Evolutionary conservation across 306 rosid genomes (phyloP).

Genomic region (Lathyrus sativus): DNA sequence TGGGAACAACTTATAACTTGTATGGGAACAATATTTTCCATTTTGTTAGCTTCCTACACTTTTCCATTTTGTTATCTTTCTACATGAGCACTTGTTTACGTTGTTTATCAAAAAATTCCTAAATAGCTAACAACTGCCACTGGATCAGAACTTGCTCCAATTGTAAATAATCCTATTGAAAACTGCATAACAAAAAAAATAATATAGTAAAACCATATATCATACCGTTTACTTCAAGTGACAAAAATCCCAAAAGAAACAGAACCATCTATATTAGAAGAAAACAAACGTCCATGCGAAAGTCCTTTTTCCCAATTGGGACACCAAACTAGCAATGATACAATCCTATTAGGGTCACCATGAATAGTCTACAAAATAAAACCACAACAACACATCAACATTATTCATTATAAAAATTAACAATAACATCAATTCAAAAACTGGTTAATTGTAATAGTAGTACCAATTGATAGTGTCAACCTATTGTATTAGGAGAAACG

Average conservation of each 20-base stretch:
- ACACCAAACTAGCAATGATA: constrained; percentile 85
- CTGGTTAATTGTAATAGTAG: not conserved
- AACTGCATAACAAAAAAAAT: not conserved
- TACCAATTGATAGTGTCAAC: constrained; percentile 91
- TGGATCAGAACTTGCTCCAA: not conserved
- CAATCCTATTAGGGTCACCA: constrained; percentile 68
- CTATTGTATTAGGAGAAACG: constrained; percentile 90
- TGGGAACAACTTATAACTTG: too few relatives aligned
- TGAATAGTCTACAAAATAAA: constrained; percentile 60
- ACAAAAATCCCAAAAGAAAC: constrained; percentile 88
- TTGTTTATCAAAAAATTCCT: not conserved
- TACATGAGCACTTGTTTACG: not conserved
- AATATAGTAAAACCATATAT: not conserved
- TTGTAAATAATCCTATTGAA: not conserved
- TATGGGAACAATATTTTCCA: too few relatives aligned
- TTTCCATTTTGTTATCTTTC: not conserved
- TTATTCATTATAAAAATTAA: not conserved
- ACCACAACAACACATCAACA: not conserved
- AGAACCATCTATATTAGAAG: constrained; percentile 80
- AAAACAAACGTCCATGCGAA: constrained; percentile 72
- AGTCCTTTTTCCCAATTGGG: constrained; percentile 47
- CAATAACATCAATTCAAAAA: not conserved
- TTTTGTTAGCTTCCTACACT: too few relatives aligned
- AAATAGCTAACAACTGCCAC: not conserved
- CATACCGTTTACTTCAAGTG: constrained; percentile 74